Conservation (phyloP, 2,329 filamentous ascomycete species). For the Monosporascus sp. region DNA sequence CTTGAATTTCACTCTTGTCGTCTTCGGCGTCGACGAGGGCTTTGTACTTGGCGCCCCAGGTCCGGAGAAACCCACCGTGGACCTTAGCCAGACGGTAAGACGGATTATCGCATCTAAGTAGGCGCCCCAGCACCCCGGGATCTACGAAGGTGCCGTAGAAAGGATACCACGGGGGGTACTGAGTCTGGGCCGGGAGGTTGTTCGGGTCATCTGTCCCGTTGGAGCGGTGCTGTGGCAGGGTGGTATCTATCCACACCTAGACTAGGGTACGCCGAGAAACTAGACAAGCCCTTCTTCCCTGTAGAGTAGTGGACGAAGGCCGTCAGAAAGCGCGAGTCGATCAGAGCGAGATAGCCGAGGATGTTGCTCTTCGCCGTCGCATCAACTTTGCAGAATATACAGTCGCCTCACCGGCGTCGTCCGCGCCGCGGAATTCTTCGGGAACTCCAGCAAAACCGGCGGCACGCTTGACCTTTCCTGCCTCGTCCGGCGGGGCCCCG, state of each 20-base stretch:
- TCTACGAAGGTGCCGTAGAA: constrained; percentile 35
- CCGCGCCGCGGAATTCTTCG: constrained; percentile 2
- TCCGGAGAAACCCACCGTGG: too few relatives aligned
- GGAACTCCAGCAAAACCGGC: neutral
- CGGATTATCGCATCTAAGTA: constrained; percentile 15
- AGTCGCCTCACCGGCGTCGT: neutral
- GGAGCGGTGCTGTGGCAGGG: constrained; percentile 5
- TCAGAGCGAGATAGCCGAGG: neutral
- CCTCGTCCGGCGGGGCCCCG: neutral
- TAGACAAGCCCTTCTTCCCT: constrained; percentile 5
- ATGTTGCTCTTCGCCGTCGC: constrained; percentile 1
- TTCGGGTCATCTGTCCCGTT: neutral
- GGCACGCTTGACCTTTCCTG: neutral
- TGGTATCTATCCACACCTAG: constrained; percentile 5
- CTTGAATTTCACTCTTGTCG: too few relatives aligned
- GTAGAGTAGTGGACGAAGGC: constrained; percentile 4
- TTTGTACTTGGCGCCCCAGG: too few relatives aligned
- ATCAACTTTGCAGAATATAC: neutral
- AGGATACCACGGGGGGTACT: constrained; percentile 34
- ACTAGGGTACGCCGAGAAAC: constrained; percentile 3
- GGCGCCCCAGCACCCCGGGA: constrained; percentile 20
- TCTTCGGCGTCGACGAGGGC: too few relatives aligned
- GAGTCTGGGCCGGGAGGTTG: constrained; percentile 2
- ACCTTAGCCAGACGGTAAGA: too few relatives aligned
- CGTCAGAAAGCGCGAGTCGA: neutral